Conservation (phyloP, 2,329 filamentous ascomycete species). For the Monosporascus sp. region DNA sequence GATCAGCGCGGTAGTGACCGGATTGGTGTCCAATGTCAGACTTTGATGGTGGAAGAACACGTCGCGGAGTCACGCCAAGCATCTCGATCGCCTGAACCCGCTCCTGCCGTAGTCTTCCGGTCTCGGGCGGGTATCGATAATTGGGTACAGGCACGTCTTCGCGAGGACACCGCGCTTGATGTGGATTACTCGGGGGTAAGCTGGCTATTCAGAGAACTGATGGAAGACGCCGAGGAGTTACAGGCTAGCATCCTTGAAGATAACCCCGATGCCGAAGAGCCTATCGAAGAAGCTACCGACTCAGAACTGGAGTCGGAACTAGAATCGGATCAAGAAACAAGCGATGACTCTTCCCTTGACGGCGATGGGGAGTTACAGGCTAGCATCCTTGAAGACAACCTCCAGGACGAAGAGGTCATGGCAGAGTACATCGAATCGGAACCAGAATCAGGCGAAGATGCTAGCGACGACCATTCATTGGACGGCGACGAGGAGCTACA, state of each 20-base stretch:
- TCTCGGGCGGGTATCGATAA: slow-evolving; percentile 14
- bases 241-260: slow-evolving; percentile 23
- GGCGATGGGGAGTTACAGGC: slow-evolving; percentile 1
- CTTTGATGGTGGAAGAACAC: neutral
- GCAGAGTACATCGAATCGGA: no score
- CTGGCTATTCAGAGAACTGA: slow-evolving; percentile 18
- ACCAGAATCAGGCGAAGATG: no score
- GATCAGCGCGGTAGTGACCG: neutral
- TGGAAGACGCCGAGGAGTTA: slow-evolving; percentile 24
- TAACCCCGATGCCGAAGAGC: slow-evolving; percentile 9
- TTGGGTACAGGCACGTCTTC: slow-evolving; percentile 4
- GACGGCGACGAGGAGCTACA: neutral
- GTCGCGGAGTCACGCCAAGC: neutral
- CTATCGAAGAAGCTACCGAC: neutral
- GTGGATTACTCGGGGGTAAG: slow-evolving; percentile 5
- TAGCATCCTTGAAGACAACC: neutral
- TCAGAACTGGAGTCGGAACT: no score
- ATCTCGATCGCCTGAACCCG: slow-evolving; percentile 1
- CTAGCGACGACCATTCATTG: neutral
- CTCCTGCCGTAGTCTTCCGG: slow-evolving; percentile 15
- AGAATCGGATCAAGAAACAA: no score
- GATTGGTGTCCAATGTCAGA: neutral
- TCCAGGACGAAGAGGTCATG: neutral
- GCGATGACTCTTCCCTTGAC: no score
- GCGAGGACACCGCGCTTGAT: slow-evolving; percentile 4